Evolutionary conservation across 2,329 filamentous ascomycete species (phyloP).

Genomic region (Tolypocladium capitatum): DNA sequence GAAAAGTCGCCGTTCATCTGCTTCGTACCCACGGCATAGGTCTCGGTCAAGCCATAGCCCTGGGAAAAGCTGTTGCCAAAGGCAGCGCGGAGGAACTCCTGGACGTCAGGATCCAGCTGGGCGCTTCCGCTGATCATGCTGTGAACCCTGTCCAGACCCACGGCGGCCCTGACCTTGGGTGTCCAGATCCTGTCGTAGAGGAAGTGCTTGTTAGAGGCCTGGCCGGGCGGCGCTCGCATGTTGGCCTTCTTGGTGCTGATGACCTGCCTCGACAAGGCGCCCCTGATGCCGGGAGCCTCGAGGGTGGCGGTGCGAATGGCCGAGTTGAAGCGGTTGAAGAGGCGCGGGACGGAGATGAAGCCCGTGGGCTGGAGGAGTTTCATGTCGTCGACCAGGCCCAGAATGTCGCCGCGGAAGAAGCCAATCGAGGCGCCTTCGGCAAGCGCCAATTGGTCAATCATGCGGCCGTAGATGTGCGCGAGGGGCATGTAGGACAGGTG

Average conservation of each 20-base stretch:
- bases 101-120: constrained; percentile 76
- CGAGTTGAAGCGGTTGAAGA: constrained; percentile 82
- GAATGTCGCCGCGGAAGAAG: constrained; percentile 87
- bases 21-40: constrained; percentile 63
- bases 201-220: constrained; percentile 67
- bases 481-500: constrained; percentile 81
- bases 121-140: constrained; percentile 81
- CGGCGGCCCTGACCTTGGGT: constrained; percentile 68
- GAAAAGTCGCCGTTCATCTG: constrained; percentile 61
- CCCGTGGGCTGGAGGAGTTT: constrained; percentile 72
- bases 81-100: constrained; percentile 76
- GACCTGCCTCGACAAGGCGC: constrained; percentile 66
- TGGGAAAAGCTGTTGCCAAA: constrained; percentile 70
- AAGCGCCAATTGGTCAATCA: constrained; percentile 65
- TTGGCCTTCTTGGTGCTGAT: constrained; percentile 68
- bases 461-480: constrained; percentile 85
- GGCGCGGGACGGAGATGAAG: constrained; percentile 78
- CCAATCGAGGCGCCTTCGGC: constrained; percentile 64
- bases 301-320: constrained; percentile 70
- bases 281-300: constrained; percentile 66
- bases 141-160: constrained; percentile 63
- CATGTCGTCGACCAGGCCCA: constrained; percentile 78
- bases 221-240: constrained; percentile 56
- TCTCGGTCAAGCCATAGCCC: constrained; percentile 90
- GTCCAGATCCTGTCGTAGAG: constrained; percentile 83